Percentiles rank a stretch among this genome's conserved stretches.
Conservation (phyloP, 2,329 filamentous ascomycete species). For the Mariannaea elegans region DNA sequence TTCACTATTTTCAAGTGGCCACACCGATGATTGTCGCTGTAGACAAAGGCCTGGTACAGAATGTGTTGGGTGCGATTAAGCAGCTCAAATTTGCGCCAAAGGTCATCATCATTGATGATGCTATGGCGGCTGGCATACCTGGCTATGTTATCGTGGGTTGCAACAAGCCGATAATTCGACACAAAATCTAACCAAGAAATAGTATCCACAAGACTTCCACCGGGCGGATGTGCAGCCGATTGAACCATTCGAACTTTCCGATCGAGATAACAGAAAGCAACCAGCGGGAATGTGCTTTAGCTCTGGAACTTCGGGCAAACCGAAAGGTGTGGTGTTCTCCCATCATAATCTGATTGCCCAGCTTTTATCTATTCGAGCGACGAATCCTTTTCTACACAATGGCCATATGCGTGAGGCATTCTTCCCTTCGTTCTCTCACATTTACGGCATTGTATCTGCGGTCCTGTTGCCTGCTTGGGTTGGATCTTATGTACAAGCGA, state of each 20-base stretch:
- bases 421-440: conserved; percentile 39
- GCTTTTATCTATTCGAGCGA: conserved; percentile 29
- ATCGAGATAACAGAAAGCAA: conserved; percentile 23
- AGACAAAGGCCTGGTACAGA: too few species aligned
- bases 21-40: too few species aligned
- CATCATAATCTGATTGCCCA: conserved; percentile 37
- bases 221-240: not conserved
- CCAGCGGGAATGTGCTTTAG: conserved; percentile 37
- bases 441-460: conserved; percentile 37
- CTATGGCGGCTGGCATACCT: too few species aligned
- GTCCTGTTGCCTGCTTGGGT: conserved; percentile 34
- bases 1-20: too few species aligned
- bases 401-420: conserved; percentile 38
- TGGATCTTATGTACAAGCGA: conserved; percentile 32
- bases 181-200: not conserved
- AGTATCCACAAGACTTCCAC: conserved; percentile 16
- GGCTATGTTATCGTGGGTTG: too few species aligned
- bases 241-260: conserved; percentile 20
- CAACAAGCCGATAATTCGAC: too few species aligned
- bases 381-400: conserved; percentile 37
- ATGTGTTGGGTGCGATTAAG: too few species aligned
- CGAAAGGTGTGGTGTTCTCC: conserved; percentile 35
- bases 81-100: too few species aligned
- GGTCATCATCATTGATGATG: too few species aligned
- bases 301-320: conserved; percentile 36